A percentile compares a stretch with the other conserved stretches of the same genome.
These are phyloP conservation scores for Gomphus bonarii DNA, from an alignment of 1,284 basidiomycete genomes.

Conservation along the genomic window DNA sequence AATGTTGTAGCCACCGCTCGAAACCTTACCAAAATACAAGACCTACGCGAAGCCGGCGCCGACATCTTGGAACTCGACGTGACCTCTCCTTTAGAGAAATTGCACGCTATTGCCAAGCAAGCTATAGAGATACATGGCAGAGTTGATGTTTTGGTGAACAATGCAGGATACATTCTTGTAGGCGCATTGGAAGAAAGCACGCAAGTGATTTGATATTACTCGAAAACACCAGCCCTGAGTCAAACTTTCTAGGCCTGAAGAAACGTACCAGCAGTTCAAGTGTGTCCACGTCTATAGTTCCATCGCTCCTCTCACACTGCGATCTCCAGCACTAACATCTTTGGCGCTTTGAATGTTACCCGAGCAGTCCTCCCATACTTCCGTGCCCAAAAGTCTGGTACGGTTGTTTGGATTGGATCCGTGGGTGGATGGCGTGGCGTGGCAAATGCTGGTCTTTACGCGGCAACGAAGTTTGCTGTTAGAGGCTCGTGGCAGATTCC, in stretches of 20 bases:
- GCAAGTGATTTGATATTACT: background rate
- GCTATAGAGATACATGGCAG: constrained; percentile 15
- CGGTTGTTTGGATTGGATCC: constrained; percentile 17
- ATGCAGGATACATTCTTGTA: constrained; percentile 18
- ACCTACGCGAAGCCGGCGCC: constrained; percentile 20
- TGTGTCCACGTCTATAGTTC: background rate
- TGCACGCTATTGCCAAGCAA: constrained; percentile 10
- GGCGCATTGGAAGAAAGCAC: constrained; percentile 16
- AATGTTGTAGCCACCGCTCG: constrained; percentile 23
- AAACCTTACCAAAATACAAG: constrained; percentile 18
- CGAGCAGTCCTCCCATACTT: constrained; percentile 19
- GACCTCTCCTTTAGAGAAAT: constrained; percentile 16
- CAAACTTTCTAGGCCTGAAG: constrained; percentile 13
- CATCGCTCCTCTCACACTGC: background rate
- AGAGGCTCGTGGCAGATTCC: constrained; percentile 21
- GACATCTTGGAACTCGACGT: constrained; percentile 23
- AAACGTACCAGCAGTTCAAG: constrained; percentile 14
- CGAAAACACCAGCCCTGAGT: background rate
- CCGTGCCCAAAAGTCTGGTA: constrained; percentile 16
- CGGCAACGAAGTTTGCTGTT: constrained; percentile 26
- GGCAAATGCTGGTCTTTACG: constrained; percentile 26
- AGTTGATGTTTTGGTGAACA: constrained; percentile 23
- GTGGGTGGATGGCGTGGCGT: constrained; percentile 15
- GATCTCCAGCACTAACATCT: constrained; percentile 18
- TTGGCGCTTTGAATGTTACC: constrained; percentile 19